Base-by-base conservation (phyloP, 106 monocot genomes). In the Alisma plantagoaquatica region DNA sequence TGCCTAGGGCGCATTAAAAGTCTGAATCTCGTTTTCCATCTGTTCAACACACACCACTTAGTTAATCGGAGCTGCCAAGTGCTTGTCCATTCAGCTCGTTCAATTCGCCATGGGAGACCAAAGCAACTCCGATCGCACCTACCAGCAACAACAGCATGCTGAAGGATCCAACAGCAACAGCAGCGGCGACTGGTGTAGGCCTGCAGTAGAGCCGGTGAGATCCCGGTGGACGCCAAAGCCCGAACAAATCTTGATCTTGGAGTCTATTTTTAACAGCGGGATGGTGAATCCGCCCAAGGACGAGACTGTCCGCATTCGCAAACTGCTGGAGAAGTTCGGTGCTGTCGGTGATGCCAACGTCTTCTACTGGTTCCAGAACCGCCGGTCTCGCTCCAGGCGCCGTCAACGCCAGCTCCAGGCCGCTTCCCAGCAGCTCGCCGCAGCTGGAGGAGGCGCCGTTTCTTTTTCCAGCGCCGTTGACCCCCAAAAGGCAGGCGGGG, bases 331-430 rank as follows among this genome's bases (percentile, higher is more conserved):
- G 60, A 76, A 72, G 55, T 98, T 82, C 46, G 96, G 96, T 3
- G n/a, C 89, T 0, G 90, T 98, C 47, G 90, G 89, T 1, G 96
- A 98, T 29, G 89, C 96, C 43, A 98, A 98, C 55, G 90, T 98
- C 27, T 98, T 98, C 75, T 98, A 98, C 82, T 98, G 96, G 96
- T 98, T 98, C 64, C 96, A 98, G 66, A 98, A 98, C 76, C 73
- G 96, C 20, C 81, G 96, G 31, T 98, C 96, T 4, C 54, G 96
- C 54, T 98, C 90, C 0, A 75, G 96, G n/a, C 72, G 96, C 19
- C 77, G 89, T 9, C 96, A 89, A 66, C 60, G 89, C 12, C 96
- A 85, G 79, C 66, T 90, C 44, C 89, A 85, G 61, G 85, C 84
- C 14, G 14, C 6, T 38, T 14, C 14, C 35, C 14, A 7, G 35